A percentile compares a stretch with the other conserved stretches of the same genome.
Conservation (phyloP, 306 rosid species). For the Ziziphus jujuba region DNA sequence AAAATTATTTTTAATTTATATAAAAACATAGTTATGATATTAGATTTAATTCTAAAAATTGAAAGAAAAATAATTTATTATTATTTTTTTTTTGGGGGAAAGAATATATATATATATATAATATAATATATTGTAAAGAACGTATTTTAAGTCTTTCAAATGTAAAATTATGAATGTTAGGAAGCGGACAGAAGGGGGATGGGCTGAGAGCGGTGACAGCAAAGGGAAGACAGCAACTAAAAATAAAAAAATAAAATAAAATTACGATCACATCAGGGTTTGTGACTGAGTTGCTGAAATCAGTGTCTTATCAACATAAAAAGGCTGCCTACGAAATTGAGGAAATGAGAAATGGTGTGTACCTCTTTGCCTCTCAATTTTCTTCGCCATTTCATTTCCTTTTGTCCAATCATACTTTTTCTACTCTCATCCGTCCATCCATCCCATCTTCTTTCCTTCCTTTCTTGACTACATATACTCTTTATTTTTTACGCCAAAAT, state of each 20-base stretch:
- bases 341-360: slow-evolving; percentile 1
- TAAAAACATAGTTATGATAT: too few species aligned
- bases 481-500: background rate
- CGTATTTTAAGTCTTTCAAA: slow-evolving; percentile 6
- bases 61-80: too few species aligned
- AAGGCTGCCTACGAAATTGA: slow-evolving; percentile 40
- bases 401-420: slow-evolving; percentile 48
- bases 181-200: background rate
- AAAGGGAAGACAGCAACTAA: too few species aligned
- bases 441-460: background rate
- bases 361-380: background rate
- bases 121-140: too few species aligned
- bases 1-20: too few species aligned
- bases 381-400: slow-evolving; percentile 26
- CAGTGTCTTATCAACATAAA: slow-evolving; percentile 45
- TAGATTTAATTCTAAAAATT: too few species aligned
- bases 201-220: background rate
- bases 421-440: slow-evolving; percentile 42
- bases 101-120: too few species aligned
- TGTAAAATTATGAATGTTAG: slow-evolving; percentile 9
- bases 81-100: too few species aligned
- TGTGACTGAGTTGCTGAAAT: slow-evolving; percentile 8
- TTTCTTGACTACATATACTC: background rate
- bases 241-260: too few species aligned
- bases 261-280: too few species aligned